Conservation (phyloP, 805 yeast species). For the Candida endomychidarum region DNA sequence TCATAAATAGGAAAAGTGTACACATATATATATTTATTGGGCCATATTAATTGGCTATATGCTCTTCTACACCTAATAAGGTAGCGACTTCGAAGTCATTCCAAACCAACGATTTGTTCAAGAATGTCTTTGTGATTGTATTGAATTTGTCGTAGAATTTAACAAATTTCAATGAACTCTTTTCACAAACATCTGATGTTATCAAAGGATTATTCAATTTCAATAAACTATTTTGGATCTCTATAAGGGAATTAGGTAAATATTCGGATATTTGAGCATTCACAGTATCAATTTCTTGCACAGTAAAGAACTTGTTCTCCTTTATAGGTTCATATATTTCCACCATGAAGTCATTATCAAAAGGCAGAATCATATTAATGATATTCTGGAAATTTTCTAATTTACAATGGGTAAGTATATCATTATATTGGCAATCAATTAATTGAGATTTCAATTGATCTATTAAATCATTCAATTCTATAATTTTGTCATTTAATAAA, state of each 20-base stretch:
- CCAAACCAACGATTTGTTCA: conserved; percentile 49
- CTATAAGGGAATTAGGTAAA: conserved; percentile 61
- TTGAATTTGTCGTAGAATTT: conserved; percentile 45
- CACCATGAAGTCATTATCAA: conserved; percentile 51
- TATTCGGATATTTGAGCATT: conserved; percentile 48
- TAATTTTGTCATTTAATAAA: conserved; percentile 38
- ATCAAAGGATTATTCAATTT: conserved; percentile 62
- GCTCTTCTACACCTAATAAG: conserved; percentile 64
- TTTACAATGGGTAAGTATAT: conserved; percentile 51
- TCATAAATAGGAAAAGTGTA: not conserved
- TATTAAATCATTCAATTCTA: conserved; percentile 36
- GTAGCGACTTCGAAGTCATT: conserved; percentile 61
- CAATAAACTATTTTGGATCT: conserved; percentile 55
- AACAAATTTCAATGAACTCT: conserved; percentile 51
- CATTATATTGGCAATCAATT: conserved; percentile 45
- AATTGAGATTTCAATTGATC: conserved; percentile 37
- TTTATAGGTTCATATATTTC: conserved; percentile 62
- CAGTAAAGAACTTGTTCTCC: conserved; percentile 58
- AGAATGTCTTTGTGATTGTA: conserved; percentile 35
- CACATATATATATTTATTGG: conserved; percentile 2
- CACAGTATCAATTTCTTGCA: conserved; percentile 43
- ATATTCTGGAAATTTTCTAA: conserved; percentile 61
- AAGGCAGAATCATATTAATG: conserved; percentile 69
- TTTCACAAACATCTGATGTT: conserved; percentile 53
- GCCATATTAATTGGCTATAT: too few relatives aligned